phyloP scores from a whole-genome alignment of 2,329 filamentous ascomycete species.

The Ilyonectria destructans region DNA sequence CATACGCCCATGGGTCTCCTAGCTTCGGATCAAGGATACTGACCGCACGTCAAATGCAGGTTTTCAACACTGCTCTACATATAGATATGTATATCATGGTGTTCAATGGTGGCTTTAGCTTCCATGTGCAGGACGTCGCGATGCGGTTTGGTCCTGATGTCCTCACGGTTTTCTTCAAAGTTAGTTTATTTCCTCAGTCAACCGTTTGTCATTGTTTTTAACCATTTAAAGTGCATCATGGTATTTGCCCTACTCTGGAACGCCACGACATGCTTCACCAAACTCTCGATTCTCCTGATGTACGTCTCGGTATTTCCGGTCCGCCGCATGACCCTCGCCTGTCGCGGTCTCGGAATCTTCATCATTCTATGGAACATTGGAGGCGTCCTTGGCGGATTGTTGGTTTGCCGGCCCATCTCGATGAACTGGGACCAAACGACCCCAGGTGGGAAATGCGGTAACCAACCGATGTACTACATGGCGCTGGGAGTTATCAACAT shows the following conservation, averaged over 20 bases:
- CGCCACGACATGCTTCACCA: constrained; percentile 12
- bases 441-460: constrained; percentile 8
- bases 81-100: constrained; percentile 5
- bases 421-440: constrained; percentile 15
- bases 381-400: background rate
- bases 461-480: constrained; percentile 10
- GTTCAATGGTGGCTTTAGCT: constrained; percentile 4
- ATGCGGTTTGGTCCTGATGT: constrained; percentile 4
- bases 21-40: background rate
- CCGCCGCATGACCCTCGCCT: background rate
- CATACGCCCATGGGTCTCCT: background rate
- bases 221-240: background rate
- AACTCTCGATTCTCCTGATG: constrained; percentile 9
- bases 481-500: constrained; percentile 10
- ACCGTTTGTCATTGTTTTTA: background rate
- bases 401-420: constrained; percentile 6
- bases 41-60: background rate
- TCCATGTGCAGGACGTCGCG: constrained; percentile 2
- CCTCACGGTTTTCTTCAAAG: background rate
- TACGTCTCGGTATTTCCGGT: constrained; percentile 12
- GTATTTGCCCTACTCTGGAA: constrained; percentile 9
- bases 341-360: background rate
- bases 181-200: background rate
- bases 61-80: constrained; percentile 1
- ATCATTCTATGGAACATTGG: constrained; percentile 16